Base-by-base conservation (phyloP, 352 stramenopile species). In the Globisporangium mamillatum region DNA sequence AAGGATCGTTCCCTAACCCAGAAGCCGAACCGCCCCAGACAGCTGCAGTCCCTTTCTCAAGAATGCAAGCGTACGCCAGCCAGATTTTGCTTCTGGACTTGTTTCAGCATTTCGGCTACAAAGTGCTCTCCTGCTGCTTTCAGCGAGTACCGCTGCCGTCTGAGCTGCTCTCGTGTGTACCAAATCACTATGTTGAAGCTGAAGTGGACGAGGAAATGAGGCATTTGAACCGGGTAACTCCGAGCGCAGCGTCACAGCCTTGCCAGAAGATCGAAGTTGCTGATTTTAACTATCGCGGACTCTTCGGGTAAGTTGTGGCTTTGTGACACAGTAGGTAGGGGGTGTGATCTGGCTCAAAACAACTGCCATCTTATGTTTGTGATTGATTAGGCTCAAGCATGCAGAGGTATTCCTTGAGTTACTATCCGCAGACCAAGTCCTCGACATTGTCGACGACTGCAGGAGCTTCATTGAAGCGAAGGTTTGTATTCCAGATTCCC, bases 101-200 rank as follows among this genome's bases (percentile, higher is more conserved):
- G 7, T 88, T 81, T 53, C 81, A 83, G 41, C 85, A 90, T 59
- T 91, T 81, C 60, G 65, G 72, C 29, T 82, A 87, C 44, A 85
- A 78, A 44, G 72, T 71, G 8, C 56, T 67, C 20, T 81, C 78
- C 0, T 59, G 73, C 25, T 71, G 83, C 1, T 90, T 87, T 24
- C 72, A 81, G 57, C 60, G 77, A 24, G 80, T 77, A 27, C 67
- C 72, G 0, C 65, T 81, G 24, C 73, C 74, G 10, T 53, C 68
- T 10, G 63, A 71, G 7, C 62, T 81, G 29, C 69, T 59, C 34
- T 64, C 71, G 56, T 68, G 64, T 4, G 61, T 73, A 27, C 67
- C 65, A 27, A 72, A 71, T 38, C 67, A 71, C 50, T 73, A 66
- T 32, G 62, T 60, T 20, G 68, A 81, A 50, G 63, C 70, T 60